Evolutionary conservation across 2,329 filamentous ascomycete genomes (phyloP), one percentile per base, ranked within the genome.

Genomic region (Trichoderma brevicompactum): DNA sequence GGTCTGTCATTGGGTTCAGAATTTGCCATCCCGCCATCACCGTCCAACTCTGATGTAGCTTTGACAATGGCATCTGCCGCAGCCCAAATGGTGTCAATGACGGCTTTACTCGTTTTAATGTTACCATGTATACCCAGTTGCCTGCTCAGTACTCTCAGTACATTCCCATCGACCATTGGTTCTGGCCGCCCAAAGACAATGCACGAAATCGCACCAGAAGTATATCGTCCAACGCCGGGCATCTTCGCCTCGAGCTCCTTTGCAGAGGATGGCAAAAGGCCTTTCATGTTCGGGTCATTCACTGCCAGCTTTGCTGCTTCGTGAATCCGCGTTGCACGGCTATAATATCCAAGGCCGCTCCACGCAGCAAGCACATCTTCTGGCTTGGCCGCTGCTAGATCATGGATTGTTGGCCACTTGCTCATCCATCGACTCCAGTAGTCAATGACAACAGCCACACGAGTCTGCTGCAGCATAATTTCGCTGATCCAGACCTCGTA

Each of bases 401-500:
- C 81, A 1, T 80, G 79, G 3, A 89, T 81, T 0, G 84, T 86
- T 0, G 86, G 85, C 85, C 86, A 89, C 64, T 81, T 81, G 0
- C 74, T 78, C 78, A 87, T 87, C 87, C 87, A 89, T 1, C 79
- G 79, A 36, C 83, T 85, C 84, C 86, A 89, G 72, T 89, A 89
- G 55, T 83, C 84, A 19, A 88, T 83, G 0, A 88, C 87, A 7
- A 82, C 83, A 2, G 83, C 81, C 4, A 89, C 87, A 34, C 87
- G 84, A 2, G 87, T 89, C 75, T 89, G 87, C 73, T 89, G 87
- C 10, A 89, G 80, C 87, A 89, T 89, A 69, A 88, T 84, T 76
- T 89, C 87, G 71, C 83, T 86, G 71, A 89, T 87, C 85, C 86
- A 89, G 53, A 89, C 86, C 72, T 88, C 82, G 75, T 89, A 89